These are phyloP conservation scores for Populus deltoides DNA, from an alignment of 345 rosid species.

Conservation along the genomic window DNA sequence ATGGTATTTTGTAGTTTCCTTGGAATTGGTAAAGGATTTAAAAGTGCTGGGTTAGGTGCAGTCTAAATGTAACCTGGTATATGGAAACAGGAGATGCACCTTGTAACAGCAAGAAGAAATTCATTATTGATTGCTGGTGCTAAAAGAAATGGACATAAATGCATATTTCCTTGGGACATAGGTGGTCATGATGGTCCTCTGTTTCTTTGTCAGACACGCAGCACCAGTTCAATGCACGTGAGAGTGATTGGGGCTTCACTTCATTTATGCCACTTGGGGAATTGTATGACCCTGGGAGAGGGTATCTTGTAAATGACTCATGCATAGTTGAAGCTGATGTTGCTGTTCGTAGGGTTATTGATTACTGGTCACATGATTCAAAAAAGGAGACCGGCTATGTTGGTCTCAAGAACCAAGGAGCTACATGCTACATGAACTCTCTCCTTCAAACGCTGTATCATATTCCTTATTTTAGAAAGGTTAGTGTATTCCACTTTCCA, in stretches of 20 bases:
- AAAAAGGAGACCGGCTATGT: conserved; percentile 97
- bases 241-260: conserved; percentile 96
- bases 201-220: conserved; percentile 61
- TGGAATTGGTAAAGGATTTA: background rate
- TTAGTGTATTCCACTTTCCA: conserved; percentile 15
- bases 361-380: conserved; percentile 88
- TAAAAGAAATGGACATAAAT: background rate
- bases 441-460: conserved; percentile 87
- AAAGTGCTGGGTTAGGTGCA: background rate
- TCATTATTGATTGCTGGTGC: background rate
- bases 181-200: conserved; percentile 5
- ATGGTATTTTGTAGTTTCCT: background rate
- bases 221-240: conserved; percentile 86
- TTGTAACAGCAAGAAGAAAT: background rate
- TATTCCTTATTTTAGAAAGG: conserved; percentile 98
- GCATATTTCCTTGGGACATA: background rate
- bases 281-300: conserved; percentile 83
- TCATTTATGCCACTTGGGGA: conserved; percentile 93
- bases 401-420: conserved; percentile 99
- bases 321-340: conserved; percentile 88
- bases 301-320: conserved; percentile 77
- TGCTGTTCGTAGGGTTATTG: conserved; percentile 69
- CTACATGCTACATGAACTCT: conserved; percentile 99
- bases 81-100: background rate
- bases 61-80: background rate